Evolutionary conservation across 257 asterid genomes (phyloP).

Genomic region (Datura wrightii): DNA sequence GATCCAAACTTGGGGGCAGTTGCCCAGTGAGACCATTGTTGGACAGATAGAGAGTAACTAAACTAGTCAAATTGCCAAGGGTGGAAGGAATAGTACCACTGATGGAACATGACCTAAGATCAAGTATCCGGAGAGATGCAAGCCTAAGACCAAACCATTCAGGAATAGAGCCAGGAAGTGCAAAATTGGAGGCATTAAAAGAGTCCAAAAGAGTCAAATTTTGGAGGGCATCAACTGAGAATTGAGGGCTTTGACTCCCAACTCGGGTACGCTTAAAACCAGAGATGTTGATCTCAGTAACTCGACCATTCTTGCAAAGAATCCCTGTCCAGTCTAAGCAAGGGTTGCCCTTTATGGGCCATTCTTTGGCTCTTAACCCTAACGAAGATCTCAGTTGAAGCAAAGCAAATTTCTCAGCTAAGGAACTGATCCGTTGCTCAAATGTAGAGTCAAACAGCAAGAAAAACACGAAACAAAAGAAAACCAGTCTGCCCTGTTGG

Average conservation of each 20-base stretch:
- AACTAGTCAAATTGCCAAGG: slow-evolving; percentile 77
- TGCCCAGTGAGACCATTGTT: slow-evolving; percentile 63
- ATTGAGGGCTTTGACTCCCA: slow-evolving; percentile 78
- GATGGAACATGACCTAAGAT: slow-evolving; percentile 79
- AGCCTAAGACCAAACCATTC: slow-evolving; percentile 75
- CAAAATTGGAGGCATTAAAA: slow-evolving; percentile 80
- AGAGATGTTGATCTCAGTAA: slow-evolving; percentile 72
- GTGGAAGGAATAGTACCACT: slow-evolving; percentile 63
- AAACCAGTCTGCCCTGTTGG: slow-evolving; percentile 48
- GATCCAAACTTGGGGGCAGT: slow-evolving; percentile 71
- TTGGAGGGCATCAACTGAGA: slow-evolving; percentile 74
- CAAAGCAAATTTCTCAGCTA: slow-evolving; percentile 67
- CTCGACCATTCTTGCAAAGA: slow-evolving; percentile 69
- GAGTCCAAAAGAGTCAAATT: slow-evolving; percentile 66
- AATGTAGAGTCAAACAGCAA: slow-evolving; percentile 57
- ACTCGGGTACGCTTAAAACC: slow-evolving; percentile 80
- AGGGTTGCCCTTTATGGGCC: slow-evolving; percentile 90
- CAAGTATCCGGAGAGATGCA: slow-evolving; percentile 71
- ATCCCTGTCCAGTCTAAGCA: slow-evolving; percentile 76
- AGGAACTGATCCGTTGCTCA: slow-evolving; percentile 59
- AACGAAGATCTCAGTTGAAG: slow-evolving; percentile 91
- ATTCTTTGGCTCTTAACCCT: slow-evolving; percentile 84
- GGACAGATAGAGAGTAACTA: slow-evolving; percentile 65
- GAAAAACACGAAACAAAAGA: slow-evolving; percentile 45
- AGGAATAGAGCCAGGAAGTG: slow-evolving; percentile 75